Percentiles rank a stretch among this genome's conserved stretches.
phyloP scores from a whole-genome alignment of 192 early-diverging fungal species.

The Pilaira anomala region DNA sequence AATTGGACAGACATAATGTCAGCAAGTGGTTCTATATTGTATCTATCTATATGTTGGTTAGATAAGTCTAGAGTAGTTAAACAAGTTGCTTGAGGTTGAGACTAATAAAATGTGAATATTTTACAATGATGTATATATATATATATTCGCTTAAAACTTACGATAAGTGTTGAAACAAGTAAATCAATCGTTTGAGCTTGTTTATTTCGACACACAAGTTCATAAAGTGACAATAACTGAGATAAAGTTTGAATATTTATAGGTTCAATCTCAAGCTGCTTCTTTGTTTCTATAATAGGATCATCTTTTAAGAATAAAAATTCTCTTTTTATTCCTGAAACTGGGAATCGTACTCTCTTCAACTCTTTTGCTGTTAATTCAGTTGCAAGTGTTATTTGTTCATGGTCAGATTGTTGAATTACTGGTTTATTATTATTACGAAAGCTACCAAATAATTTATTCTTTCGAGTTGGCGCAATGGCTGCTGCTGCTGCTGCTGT shows the following conservation, averaged over 20 bases:
- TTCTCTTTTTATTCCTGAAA: constrained; percentile 48
- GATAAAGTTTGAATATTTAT: constrained; percentile 2
- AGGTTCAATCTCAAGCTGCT: background rate
- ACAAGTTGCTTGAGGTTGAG: constrained; percentile 11
- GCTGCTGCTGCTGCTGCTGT: too few species aligned
- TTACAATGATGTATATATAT: background rate
- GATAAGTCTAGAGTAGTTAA: constrained; percentile 26
- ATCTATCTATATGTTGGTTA: constrained; percentile 48
- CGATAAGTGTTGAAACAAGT: constrained; percentile 17
- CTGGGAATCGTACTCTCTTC: constrained; percentile 56
- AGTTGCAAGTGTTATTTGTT: background rate
- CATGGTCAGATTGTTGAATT: background rate
- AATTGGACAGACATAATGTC: constrained; percentile 75
- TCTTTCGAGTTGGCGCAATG: background rate
- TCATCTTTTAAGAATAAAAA: constrained; percentile 21
- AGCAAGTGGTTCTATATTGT: constrained; percentile 62
- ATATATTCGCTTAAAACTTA: background rate
- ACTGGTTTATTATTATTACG: background rate
- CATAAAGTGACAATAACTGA: constrained; percentile 23
- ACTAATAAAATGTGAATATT: constrained; percentile 10
- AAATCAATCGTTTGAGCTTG: constrained; percentile 22
- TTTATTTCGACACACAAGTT: constrained; percentile 29
- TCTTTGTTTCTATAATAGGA: background rate
- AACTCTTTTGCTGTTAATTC: constrained; percentile 30
- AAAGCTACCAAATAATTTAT: too few species aligned